Conservation (phyloP, 176 grass and related monocot genomes). For the Pontederia paniculata region DNA sequence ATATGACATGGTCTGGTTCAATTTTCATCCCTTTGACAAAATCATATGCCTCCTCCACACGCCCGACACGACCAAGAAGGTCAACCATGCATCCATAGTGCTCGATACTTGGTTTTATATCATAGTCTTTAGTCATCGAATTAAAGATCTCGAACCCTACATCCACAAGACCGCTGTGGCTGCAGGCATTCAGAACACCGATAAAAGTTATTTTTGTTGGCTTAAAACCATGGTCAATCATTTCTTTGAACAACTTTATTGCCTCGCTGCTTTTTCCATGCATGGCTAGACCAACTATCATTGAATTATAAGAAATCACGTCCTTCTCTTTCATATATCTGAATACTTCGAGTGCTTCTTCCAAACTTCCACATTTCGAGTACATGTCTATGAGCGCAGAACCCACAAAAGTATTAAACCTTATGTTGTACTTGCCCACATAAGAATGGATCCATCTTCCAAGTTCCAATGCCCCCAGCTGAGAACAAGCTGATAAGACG, state of each 20-base stretch:
- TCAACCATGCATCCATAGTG: slow-evolving; percentile 23
- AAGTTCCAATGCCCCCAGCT: slow-evolving; percentile 19
- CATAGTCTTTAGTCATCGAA: slow-evolving; percentile 9
- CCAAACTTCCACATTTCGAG: slow-evolving; percentile 10
- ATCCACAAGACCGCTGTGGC: slow-evolving; percentile 16
- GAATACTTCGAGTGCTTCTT: slow-evolving; percentile 15
- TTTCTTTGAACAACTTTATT: slow-evolving; percentile 3
- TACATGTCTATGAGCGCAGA: slow-evolving; percentile 22
- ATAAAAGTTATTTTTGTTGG: slow-evolving; percentile 17
- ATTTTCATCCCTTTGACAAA: slow-evolving; percentile 13
- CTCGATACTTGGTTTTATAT: slow-evolving; percentile 10
- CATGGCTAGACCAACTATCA: slow-evolving; percentile 21
- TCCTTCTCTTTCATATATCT: slow-evolving; percentile 6
- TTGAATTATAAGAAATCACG: slow-evolving; percentile 15
- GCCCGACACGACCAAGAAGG: slow-evolving; percentile 21
- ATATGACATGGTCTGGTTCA: slow-evolving; percentile 18
- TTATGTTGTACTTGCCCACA: neutral
- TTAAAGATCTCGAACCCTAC: slow-evolving; percentile 16
- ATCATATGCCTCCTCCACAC: slow-evolving; percentile 14
- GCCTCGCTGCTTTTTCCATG: slow-evolving; percentile 12
- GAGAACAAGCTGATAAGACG: slow-evolving; percentile 16
- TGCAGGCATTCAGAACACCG: slow-evolving; percentile 21
- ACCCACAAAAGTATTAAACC: slow-evolving; percentile 10
- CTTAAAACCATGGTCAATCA: neutral
- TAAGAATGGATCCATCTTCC: slow-evolving; percentile 25